Percentiles rank a stretch among this genome's conserved stretches.
Evolutionary conservation across 495 filamentous ascomycete genomes (phyloP).

Genomic region (Filosporella fistucella): DNA sequence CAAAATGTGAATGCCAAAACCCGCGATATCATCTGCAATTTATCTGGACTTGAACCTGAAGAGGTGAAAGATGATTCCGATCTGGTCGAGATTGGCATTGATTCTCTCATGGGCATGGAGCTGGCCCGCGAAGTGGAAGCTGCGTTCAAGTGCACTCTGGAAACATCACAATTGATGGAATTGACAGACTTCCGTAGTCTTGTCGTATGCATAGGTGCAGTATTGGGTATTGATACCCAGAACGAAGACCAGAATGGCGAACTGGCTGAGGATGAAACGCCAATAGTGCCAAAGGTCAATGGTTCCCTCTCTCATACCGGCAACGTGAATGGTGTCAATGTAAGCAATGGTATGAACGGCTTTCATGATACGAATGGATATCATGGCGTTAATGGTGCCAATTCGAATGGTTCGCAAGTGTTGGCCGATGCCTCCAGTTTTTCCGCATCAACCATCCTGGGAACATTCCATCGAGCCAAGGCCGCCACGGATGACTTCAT

Average conservation of each 20-base stretch:
- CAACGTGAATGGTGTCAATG: too few relatives aligned
- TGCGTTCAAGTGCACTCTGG: conserved; percentile 34
- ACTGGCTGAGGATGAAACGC: background rate
- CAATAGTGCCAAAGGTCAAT: too few relatives aligned
- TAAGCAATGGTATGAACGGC: too few relatives aligned
- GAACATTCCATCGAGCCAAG: too few relatives aligned
- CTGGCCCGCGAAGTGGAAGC: conserved; percentile 44
- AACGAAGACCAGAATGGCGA: too few relatives aligned
- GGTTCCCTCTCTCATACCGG: too few relatives aligned
- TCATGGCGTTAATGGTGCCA: too few relatives aligned
- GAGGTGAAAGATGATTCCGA: conserved; percentile 35
- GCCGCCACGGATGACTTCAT: too few relatives aligned
- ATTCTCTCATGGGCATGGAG: conserved; percentile 53
- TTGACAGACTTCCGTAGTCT: background rate
- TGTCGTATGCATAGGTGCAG: background rate
- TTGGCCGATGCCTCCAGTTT: too few relatives aligned
- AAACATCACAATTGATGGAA: background rate
- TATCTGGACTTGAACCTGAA: conserved; percentile 37
- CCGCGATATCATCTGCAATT: conserved; percentile 24
- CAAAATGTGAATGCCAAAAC: conserved; percentile 17
- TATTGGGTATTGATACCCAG: background rate
- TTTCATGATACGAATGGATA: too few relatives aligned
- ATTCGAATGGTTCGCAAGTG: too few relatives aligned
- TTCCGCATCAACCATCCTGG: too few relatives aligned
- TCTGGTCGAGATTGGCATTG: conserved; percentile 49